A percentile compares a stretch with the other conserved stretches of the same genome.
Evolutionary conservation across 2,329 filamentous ascomycete genomes (phyloP).

Genomic region (Claviceps spartinae): DNA sequence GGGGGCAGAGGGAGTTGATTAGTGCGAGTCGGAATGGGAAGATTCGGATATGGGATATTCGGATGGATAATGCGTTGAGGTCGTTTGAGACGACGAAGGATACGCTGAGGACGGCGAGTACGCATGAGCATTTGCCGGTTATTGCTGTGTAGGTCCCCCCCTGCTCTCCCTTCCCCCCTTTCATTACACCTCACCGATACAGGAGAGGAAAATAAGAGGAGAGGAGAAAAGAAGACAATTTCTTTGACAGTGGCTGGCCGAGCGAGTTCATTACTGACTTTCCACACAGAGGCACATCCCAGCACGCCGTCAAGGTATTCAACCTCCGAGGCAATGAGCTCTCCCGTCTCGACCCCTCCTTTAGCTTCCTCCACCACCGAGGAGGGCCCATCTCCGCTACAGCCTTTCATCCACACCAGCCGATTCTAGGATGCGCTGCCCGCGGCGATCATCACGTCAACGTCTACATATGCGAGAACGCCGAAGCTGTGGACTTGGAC

Average conservation of each 20-base stretch:
- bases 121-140: conserved; percentile 91
- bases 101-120: conserved; percentile 71
- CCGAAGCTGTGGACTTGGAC: conserved; percentile 20
- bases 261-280: neutral
- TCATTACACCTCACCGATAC: neutral
- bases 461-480: conserved; percentile 59
- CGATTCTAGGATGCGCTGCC: conserved; percentile 78
- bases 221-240: no score
- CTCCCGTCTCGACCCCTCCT: conserved; percentile 78
- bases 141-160: conserved; percentile 63
- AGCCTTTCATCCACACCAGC: conserved; percentile 88
- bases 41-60: conserved; percentile 91
- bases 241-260: no score
- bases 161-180: neutral
- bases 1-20: conserved; percentile 80
- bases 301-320: conserved; percentile 82
- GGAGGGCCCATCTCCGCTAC: conserved; percentile 75
- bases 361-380: conserved; percentile 71
- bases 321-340: conserved; percentile 73
- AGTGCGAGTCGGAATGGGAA: conserved; percentile 86
- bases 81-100: conserved; percentile 63
- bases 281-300: conserved; percentile 60
- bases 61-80: conserved; percentile 65
- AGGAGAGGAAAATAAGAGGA: no score
- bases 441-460: conserved; percentile 84